Base-by-base conservation (phyloP, 768 basidiomycete genomes). In the Hericium alpestre region DNA sequence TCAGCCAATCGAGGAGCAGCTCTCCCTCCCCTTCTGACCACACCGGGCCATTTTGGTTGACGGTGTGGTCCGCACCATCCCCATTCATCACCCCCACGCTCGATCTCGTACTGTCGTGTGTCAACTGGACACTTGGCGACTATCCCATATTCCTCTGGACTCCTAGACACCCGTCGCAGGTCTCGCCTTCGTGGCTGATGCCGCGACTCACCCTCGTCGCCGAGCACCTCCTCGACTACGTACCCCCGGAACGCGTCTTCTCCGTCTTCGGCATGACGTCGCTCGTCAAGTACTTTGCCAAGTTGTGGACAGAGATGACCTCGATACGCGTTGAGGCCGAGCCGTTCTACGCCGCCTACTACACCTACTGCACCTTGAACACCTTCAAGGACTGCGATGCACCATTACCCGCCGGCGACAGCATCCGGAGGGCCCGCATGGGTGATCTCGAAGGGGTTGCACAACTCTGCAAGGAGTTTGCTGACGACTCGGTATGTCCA, bases 101-200 rank as follows among this genome's bases (percentile, higher is more conserved):
- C 49, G 74, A 78, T 23, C 59, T 79, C 43, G 71, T 77, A 40
- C 54, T 83, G 47, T 71, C 80, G 12, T 82, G 79, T 61, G 72
- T 76, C 51, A 67, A 67, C 49, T 74, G 71, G 57, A 70, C 69
- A 18, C 59, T 74, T 47, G 76, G 80, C 51, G 69, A 76, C 49
- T 72, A 80, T 54, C 82, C 80, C 27, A 67, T 81, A 56, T 83
- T 82, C 65, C 60, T 82, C 40, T 81, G 77, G 75, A 69, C 73
- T 16, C 68, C 73, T 8, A 68, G 66, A 20, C 64, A 56, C 48
- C 58, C 64, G 15, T 61, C 64, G 56, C 55, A 63, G 2, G 56
- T 69, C 18, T 61, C 72, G 15, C 20, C 69, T 10, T 51, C 69
- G 16, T 71, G 69, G 69, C 64, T 77, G 32, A 53, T 46, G 6